A percentile compares a stretch with the other conserved stretches of the same genome.
Conservation (phyloP, 192 early-diverging fungal species). For the Phycomyces blakesleeanus region DNA sequence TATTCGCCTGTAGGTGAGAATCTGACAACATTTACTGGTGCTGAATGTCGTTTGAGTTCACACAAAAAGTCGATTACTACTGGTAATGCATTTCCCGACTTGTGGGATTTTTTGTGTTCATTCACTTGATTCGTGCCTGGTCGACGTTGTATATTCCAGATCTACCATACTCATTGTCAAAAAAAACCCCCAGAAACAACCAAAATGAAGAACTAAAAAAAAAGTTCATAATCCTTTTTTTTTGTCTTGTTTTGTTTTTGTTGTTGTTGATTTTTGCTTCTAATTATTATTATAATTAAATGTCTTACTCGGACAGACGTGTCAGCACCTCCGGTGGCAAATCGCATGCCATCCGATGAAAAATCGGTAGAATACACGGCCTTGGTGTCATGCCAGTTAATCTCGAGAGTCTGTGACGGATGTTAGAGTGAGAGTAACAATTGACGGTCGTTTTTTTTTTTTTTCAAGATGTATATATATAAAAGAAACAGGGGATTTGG, state of each 20-base stretch:
- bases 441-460: constrained; percentile 1
- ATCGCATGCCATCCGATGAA: constrained; percentile 59
- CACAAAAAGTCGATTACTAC: constrained; percentile 73
- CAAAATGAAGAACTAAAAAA: constrained; percentile 18
- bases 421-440: not conserved
- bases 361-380: constrained; percentile 92
- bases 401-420: constrained; percentile 61
- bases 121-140: not conserved
- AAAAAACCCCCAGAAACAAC: too few species aligned
- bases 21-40: constrained; percentile 89
- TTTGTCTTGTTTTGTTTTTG: not conserved
- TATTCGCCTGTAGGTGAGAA: constrained; percentile 72
- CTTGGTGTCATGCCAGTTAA: constrained; percentile 92
- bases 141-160: constrained; percentile 47
- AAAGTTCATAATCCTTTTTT: constrained; percentile 26
- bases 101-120: not conserved
- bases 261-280: too few species aligned
- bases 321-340: constrained; percentile 91
- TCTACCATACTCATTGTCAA: constrained; percentile 31
- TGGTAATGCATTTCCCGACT: constrained; percentile 41
- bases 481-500: not conserved
- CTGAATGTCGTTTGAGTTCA: constrained; percentile 78
- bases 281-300: too few species aligned
- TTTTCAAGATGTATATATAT: not conserved
- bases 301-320: constrained; percentile 72